Percentiles rank a stretch among this genome's conserved stretches.
phyloP scores from a whole-genome alignment of 352 stramenopile genomes.

The Phytophthora lateralis region DNA sequence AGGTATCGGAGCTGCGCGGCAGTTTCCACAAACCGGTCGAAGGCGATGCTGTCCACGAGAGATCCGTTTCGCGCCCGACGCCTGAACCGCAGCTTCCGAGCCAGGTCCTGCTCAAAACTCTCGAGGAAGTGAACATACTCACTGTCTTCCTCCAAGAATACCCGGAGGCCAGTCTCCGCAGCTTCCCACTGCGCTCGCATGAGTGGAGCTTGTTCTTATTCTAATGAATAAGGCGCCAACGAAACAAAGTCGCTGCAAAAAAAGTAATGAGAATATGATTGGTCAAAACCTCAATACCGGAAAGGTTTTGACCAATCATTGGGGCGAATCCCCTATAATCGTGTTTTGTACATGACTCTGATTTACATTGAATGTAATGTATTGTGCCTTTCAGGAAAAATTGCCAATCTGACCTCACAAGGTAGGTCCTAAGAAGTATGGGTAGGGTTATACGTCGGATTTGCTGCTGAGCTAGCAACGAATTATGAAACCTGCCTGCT shows the following conservation, averaged over 20 bases:
- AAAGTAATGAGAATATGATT: too few species aligned
- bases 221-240: not conserved
- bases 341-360: too few species aligned
- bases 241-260: not conserved
- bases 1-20: constrained; percentile 24
- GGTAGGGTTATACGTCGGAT: too few species aligned
- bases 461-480: too few species aligned
- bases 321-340: too few species aligned
- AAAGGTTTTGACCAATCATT: too few species aligned
- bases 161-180: constrained; percentile 19
- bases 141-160: constrained; percentile 39
- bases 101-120: constrained; percentile 19
- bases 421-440: too few species aligned
- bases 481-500: too few species aligned
- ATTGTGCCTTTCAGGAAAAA: too few species aligned
- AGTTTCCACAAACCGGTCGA: constrained; percentile 34
- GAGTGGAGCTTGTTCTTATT: not conserved
- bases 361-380: too few species aligned
- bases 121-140: constrained; percentile 34
- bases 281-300: too few species aligned
- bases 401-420: too few species aligned
- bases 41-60: constrained; percentile 17
- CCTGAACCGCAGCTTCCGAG: constrained; percentile 30
- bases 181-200: constrained; percentile 36
- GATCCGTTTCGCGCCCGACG: constrained; percentile 9